Evolutionary conservation across 2,329 filamentous ascomycete species (phyloP).

Genomic region (Lasiodiplodia sp.): DNA sequence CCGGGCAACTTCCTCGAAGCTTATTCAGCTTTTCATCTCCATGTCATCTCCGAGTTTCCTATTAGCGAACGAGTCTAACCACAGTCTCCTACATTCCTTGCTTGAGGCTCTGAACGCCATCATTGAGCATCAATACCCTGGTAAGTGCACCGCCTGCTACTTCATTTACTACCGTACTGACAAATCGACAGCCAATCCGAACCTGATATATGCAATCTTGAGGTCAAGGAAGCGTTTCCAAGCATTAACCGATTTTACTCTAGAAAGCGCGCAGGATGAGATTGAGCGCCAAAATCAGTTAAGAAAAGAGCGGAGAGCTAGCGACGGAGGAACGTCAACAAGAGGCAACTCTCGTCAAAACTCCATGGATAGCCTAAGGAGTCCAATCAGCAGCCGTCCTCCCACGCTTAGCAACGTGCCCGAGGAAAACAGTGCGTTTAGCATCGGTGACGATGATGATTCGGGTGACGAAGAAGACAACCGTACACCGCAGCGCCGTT

Average conservation of each 20-base stretch:
- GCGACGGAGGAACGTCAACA: conserved; percentile 43
- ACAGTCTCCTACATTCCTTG: conserved; percentile 78
- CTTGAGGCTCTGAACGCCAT: conserved; percentile 90
- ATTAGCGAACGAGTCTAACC: conserved; percentile 89
- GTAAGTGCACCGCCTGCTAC: conserved; percentile 56
- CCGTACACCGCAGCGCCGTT: conserved; percentile 32
- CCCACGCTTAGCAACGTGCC: conserved; percentile 72
- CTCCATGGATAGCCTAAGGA: conserved; percentile 73
- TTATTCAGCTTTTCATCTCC: conserved; percentile 86
- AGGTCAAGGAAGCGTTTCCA: conserved; percentile 85
- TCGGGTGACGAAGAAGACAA: conserved; percentile 65
- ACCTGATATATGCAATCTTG: conserved; percentile 80
- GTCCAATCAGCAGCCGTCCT: conserved; percentile 65
- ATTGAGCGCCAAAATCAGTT: conserved; percentile 79
- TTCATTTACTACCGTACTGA: background rate
- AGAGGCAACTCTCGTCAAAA: conserved; percentile 56
- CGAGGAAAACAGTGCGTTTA: conserved; percentile 81
- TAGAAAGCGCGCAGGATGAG: conserved; percentile 91
- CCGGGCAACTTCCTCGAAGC: conserved; percentile 75
- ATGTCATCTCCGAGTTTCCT: conserved; percentile 95
- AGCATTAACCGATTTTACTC: conserved; percentile 82
- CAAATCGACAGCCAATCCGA: conserved; percentile 70
- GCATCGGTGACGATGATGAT: conserved; percentile 85
- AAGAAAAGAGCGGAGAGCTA: conserved; percentile 64
- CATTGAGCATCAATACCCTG: conserved; percentile 83